Conservation (phyloP, 495 filamentous ascomycete species). For the Chaetomidium leptoderma region DNA sequence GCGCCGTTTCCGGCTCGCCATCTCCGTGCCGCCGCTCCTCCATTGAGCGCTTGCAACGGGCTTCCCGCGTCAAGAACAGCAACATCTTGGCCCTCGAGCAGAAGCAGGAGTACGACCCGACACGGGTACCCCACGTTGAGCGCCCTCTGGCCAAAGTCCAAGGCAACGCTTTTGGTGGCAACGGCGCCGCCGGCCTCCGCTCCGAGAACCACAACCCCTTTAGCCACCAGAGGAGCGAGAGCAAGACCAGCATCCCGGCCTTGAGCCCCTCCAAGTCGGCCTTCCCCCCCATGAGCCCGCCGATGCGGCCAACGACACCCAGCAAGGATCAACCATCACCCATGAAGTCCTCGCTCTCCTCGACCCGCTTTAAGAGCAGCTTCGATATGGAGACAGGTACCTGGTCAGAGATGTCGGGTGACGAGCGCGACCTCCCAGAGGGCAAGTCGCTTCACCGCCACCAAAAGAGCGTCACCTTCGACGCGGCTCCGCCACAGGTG, state of each 20-base stretch:
- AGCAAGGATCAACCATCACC: conserved; percentile 74
- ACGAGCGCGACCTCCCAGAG: conserved; percentile 51
- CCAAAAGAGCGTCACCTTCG: conserved; percentile 94
- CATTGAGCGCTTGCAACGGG: conserved; percentile 87
- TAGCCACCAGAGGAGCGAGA: conserved; percentile 44
- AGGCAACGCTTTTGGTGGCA: conserved; percentile 55
- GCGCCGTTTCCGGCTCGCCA: conserved; percentile 54
- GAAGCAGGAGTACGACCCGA: conserved; percentile 84
- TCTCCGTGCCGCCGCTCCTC: conserved; percentile 75
- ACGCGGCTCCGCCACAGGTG: conserved; percentile 85
- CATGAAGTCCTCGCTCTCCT: conserved; percentile 80
- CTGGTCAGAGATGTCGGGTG: conserved; percentile 61
- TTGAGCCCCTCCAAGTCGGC: conserved; percentile 38
- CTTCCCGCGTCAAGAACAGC: conserved; percentile 93
- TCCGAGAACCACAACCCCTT: conserved; percentile 34
- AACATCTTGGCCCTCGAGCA: conserved; percentile 87
- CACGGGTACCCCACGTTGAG: conserved; percentile 67
- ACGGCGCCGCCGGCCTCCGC: conserved; percentile 45
- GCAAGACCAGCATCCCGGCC: conserved; percentile 46
- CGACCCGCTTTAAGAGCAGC: conserved; percentile 63
- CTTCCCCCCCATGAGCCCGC: conserved; percentile 18
- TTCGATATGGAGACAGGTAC: conserved; percentile 67
- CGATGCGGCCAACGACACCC: conserved; percentile 50
- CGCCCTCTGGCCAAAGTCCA: conserved; percentile 73
- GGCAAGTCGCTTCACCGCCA: conserved; percentile 67